These are phyloP conservation scores for Ormosia semicastrata DNA, from an alignment of 306 rosid genomes.

Conservation along the genomic window DNA sequence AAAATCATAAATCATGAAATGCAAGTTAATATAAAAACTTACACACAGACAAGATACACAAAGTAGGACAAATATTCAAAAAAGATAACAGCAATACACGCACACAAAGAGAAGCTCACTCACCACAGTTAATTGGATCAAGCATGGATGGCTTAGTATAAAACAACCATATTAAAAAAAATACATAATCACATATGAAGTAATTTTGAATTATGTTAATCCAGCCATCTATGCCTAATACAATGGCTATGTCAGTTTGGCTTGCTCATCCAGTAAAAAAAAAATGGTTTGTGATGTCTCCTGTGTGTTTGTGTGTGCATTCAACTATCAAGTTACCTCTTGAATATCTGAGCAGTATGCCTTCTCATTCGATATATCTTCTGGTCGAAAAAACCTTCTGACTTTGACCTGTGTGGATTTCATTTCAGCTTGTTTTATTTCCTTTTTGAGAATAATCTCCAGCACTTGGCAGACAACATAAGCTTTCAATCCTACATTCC, in stretches of 20 bases:
- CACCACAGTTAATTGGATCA: neutral
- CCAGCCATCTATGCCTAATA: neutral
- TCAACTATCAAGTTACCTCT: constrained; percentile 38
- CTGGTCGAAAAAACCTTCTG: constrained; percentile 88
- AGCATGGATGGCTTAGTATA: neutral
- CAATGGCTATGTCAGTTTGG: neutral
- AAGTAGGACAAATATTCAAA: neutral
- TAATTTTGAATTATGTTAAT: neutral
- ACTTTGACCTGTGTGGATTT: constrained; percentile 67
- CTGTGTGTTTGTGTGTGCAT: neutral
- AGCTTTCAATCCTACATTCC: constrained; percentile 85
- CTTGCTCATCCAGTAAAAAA: neutral
- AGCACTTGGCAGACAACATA: constrained; percentile 81
- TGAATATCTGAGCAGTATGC: constrained; percentile 53
- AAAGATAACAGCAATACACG: neutral
- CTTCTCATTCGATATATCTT: constrained; percentile 76
- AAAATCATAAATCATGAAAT: constrained; percentile 19
- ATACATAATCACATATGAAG: neutral
- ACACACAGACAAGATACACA: neutral
- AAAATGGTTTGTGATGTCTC: neutral
- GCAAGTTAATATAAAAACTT: constrained; percentile 10
- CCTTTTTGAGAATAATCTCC: constrained; percentile 54
- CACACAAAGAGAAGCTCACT: neutral
- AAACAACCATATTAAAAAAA: neutral
- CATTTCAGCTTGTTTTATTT: constrained; percentile 41